phyloP scores from a whole-genome alignment of 2,329 filamentous ascomycete genomes.

The Clarireedia hainanense region DNA sequence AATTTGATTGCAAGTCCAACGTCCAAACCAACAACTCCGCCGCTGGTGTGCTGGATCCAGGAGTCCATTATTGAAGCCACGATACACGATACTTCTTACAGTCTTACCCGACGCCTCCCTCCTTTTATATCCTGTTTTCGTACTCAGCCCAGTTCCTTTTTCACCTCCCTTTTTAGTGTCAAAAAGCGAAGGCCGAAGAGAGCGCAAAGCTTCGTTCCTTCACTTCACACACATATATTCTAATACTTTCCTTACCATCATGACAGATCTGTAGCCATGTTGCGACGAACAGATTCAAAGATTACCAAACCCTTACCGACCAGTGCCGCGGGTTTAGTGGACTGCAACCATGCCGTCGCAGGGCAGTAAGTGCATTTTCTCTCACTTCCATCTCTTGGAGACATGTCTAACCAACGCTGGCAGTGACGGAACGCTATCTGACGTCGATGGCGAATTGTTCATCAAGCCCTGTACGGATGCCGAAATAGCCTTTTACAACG shows the following conservation, averaged over 20 bases:
- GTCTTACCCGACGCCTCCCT: not conserved
- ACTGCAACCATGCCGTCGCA: constrained; percentile 70
- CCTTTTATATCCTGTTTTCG: not conserved
- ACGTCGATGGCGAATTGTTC: constrained; percentile 74
- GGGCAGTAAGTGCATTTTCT: constrained; percentile 61
- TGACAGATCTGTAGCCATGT: constrained; percentile 27
- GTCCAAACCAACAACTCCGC: not conserved
- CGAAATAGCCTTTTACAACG: constrained; percentile 88
- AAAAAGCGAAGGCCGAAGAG: constrained; percentile 6
- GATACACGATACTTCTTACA: constrained; percentile 1
- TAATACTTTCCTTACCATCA: constrained; percentile 20
- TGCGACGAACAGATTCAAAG: constrained; percentile 15
- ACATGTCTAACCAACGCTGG: constrained; percentile 7
- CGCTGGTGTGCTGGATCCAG: not conserved
- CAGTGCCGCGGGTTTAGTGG: constrained; percentile 49
- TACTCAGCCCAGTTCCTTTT: constrained; percentile 8
- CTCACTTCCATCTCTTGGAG: not conserved
- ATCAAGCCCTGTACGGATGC: constrained; percentile 86
- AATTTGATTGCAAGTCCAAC: not conserved
- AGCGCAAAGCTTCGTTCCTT: constrained; percentile 9
- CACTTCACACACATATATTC: constrained; percentile 7
- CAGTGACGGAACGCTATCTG: constrained; percentile 86
- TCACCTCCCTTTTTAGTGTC: constrained; percentile 1
- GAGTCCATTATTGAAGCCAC: constrained; percentile 14
- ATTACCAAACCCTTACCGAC: constrained; percentile 35